Evolutionary conservation across 1,139 yeast genomes (phyloP).

Genomic region (Wickerhamomyces sp.): DNA sequence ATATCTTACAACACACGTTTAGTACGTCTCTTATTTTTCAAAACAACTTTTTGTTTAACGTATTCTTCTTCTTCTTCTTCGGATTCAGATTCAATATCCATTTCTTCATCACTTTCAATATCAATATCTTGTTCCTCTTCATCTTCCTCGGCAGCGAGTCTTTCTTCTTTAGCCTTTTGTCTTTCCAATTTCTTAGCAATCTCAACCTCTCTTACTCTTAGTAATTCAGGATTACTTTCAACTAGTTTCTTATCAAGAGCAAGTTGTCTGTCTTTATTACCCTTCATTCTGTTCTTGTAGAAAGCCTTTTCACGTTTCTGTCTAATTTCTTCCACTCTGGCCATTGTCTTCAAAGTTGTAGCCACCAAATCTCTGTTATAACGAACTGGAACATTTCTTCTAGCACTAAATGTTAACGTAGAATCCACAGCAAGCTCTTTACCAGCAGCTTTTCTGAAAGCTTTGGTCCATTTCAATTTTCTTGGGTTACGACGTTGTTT

Average conservation of each 20-base stretch:
- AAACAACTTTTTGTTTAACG: constrained; percentile 68
- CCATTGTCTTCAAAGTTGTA: constrained; percentile 92
- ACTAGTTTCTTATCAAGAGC: constrained; percentile 86
- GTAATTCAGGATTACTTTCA: constrained; percentile 80
- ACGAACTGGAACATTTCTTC: constrained; percentile 97
- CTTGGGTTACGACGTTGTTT: constrained; percentile 99
- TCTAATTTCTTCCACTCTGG: constrained; percentile 93
- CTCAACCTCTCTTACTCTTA: constrained; percentile 91
- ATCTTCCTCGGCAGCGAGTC: constrained; percentile 42
- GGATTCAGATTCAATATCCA: constrained; percentile 35
- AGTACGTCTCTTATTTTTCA: constrained; percentile 60
- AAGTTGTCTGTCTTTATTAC: constrained; percentile 83
- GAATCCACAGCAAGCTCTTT: constrained; percentile 97
- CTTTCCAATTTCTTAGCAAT: constrained; percentile 75
- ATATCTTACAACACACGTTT: constrained; percentile 18
- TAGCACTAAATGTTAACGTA: constrained; percentile 90
- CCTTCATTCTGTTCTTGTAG: constrained; percentile 99
- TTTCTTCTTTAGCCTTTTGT: constrained; percentile 54
- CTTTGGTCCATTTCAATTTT: constrained; percentile 97
- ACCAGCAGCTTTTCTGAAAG: constrained; percentile 98
- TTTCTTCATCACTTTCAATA: constrained; percentile 38
- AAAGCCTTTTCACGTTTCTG: constrained; percentile 95
- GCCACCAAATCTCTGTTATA: constrained; percentile 95
- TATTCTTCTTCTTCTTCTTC: constrained; percentile 36
- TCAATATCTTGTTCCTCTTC: constrained; percentile 30